Percentiles rank a stretch among this genome's conserved stretches.
Conservation (phyloP, 306 rosid species). For the Corylus americana region DNA sequence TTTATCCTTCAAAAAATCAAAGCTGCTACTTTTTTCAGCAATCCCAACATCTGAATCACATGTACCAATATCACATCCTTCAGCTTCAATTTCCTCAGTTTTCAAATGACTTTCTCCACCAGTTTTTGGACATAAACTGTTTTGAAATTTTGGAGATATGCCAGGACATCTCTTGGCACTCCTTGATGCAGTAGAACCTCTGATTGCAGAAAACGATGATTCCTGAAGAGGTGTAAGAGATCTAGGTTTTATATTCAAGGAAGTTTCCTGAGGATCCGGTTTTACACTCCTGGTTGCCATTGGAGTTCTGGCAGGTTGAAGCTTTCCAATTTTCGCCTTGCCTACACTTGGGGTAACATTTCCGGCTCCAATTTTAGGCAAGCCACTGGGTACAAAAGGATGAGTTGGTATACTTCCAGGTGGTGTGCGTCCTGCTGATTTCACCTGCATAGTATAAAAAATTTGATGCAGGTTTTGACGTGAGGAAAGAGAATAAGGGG, state of each 20-base stretch:
- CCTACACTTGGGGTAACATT: conserved; percentile 44
- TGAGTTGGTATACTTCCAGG: conserved; percentile 53
- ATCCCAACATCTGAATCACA: conserved; percentile 6
- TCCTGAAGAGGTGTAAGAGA: conserved; percentile 34
- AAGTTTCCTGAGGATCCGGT: conserved; percentile 33
- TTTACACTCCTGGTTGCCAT: conserved; percentile 27
- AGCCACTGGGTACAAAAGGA: conserved; percentile 43
- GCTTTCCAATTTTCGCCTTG: conserved; percentile 54
- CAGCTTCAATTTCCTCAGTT: conserved; percentile 20
- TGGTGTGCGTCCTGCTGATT: conserved; percentile 60
- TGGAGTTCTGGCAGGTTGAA: conserved; percentile 47
- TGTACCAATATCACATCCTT: conserved; percentile 12
- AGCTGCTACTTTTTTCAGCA: not conserved
- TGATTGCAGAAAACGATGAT: conserved; percentile 40
- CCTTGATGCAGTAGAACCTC: conserved; percentile 30
- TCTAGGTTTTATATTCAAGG: conserved; percentile 26
- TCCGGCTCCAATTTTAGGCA: conserved; percentile 51
- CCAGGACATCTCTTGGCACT: conserved; percentile 31
- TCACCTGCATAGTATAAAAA: conserved; percentile 47
- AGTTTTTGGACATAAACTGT: conserved; percentile 15
- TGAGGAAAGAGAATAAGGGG: not conserved
- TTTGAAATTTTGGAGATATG: conserved; percentile 29
- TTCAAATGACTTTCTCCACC: conserved; percentile 25
- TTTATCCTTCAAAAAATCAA: conserved; percentile 14
- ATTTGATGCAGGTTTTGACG: not conserved